Conservation (phyloP, 768 basidiomycete species). For the Trametes gibbosa region DNA sequence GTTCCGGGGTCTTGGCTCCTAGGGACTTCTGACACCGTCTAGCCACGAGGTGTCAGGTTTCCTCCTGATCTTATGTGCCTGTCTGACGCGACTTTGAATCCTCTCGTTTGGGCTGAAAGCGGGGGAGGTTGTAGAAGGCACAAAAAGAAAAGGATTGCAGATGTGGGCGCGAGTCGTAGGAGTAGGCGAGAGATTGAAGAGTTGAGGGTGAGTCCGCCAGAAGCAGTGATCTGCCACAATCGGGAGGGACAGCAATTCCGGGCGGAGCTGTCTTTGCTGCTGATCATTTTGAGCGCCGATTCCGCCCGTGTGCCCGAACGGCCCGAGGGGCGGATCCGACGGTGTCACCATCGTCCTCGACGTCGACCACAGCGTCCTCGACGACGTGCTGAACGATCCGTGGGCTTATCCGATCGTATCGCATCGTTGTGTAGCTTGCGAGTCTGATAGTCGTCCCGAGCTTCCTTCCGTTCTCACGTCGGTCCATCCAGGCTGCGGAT, state of each 20-base stretch:
- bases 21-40: constrained; percentile 29
- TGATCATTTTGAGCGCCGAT: not conserved
- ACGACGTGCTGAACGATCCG: not conserved
- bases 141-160: too few relatives aligned
- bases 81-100: too few relatives aligned
- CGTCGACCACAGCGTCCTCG: not conserved
- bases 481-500: constrained; percentile 1
- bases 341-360: not conserved
- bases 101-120: too few relatives aligned
- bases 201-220: not conserved
- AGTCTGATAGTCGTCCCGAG: not conserved
- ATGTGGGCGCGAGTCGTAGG: too few relatives aligned
- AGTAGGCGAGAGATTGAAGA: too few relatives aligned
- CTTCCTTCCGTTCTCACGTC: not conserved
- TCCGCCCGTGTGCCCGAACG: not conserved
- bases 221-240: constrained; percentile 16
- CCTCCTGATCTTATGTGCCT: not conserved
- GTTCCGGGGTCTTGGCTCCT: constrained; percentile 26
- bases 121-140: too few relatives aligned
- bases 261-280: not conserved
- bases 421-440: not conserved
- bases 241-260: not conserved
- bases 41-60: not conserved
- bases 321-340: too few relatives aligned
- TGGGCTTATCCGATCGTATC: not conserved